Percentiles rank a stretch among this genome's conserved stretches.
These are phyloP conservation scores for Globisporangium spinosum DNA, from an alignment of 352 stramenopile species.

Conservation along the genomic window DNA sequence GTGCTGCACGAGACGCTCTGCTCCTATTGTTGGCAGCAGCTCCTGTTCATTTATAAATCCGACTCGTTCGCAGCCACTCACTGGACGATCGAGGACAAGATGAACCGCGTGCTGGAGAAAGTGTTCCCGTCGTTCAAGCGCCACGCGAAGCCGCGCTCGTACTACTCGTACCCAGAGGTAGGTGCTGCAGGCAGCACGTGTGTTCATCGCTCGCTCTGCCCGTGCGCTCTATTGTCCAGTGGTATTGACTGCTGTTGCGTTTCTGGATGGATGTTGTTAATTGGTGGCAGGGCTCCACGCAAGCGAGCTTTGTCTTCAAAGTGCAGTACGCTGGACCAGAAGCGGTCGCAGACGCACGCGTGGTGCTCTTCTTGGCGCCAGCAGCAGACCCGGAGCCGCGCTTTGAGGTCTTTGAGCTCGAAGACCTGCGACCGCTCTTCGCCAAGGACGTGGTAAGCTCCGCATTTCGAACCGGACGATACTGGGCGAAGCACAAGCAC, in stretches of 20 bases:
- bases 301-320: conserved; percentile 49
- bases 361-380: conserved; percentile 65
- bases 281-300: conserved; percentile 32
- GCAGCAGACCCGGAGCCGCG: conserved; percentile 37
- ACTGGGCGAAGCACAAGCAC: neutral
- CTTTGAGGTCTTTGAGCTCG: conserved; percentile 54
- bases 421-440: conserved; percentile 56
- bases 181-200: neutral
- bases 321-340: conserved; percentile 39
- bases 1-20: neutral
- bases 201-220: neutral
- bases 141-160: conserved; percentile 32
- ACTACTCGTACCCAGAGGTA: conserved; percentile 68
- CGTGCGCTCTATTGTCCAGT: neutral
- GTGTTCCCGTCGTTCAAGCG: conserved; percentile 59
- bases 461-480: neutral
- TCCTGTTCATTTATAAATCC: neutral
- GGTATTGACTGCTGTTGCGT: neutral
- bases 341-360: conserved; percentile 38
- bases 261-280: neutral
- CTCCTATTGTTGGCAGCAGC: neutral
- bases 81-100: conserved; percentile 12
- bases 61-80: neutral
- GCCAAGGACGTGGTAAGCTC: conserved; percentile 53
- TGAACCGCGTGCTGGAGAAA: conserved; percentile 71